phyloP scores from a whole-genome alignment of 1,139 yeast genomes.

The Candida freyschussii region DNA sequence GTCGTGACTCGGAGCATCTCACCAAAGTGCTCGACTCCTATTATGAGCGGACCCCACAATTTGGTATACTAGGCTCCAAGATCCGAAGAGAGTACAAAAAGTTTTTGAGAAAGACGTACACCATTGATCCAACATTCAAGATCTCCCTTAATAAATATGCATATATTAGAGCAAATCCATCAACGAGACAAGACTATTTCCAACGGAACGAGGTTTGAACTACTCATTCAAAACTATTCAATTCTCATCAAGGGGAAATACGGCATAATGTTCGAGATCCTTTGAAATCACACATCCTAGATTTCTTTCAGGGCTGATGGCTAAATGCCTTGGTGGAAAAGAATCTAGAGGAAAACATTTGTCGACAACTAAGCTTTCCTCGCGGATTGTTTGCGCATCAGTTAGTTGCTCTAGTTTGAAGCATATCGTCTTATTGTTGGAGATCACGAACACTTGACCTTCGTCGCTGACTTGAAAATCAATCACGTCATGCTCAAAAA shows the following conservation, averaged over 20 bases:
- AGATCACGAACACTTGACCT: conserved; percentile 5
- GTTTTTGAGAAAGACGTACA: conserved; percentile 19
- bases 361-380: no score
- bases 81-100: conserved; percentile 22
- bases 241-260: conserved; percentile 24
- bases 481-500: conserved; percentile 6
- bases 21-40: conserved; percentile 15
- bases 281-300: conserved; percentile 40
- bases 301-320: conserved; percentile 29
- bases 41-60: conserved; percentile 1
- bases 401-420: no score
- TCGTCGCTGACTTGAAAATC: conserved; percentile 11
- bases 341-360: no score
- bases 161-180: conserved; percentile 14
- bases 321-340: conserved; percentile 27
- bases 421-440: not conserved
- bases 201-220: not conserved
- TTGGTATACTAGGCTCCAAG: conserved; percentile 3
- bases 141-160: conserved; percentile 19
- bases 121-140: conserved; percentile 17
- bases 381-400: no score
- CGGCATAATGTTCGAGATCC: conserved; percentile 35
- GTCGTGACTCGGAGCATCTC: conserved; percentile 14
- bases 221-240: not conserved
- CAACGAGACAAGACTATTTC: conserved; percentile 8